Evolutionary conservation across 106 monocot genomes (phyloP).

Genomic region (Triglochin maritima): DNA sequence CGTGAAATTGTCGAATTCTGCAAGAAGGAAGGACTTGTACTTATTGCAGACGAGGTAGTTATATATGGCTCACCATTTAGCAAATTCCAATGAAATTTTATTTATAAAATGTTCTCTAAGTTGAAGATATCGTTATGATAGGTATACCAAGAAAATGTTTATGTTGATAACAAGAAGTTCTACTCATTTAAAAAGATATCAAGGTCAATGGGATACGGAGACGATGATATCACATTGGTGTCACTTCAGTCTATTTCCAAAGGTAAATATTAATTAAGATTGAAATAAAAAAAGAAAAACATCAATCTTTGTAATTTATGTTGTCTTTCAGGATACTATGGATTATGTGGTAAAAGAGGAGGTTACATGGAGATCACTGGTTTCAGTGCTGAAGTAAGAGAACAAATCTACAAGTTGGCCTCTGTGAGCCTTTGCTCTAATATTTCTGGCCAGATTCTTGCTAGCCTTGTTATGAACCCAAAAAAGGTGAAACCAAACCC

Average conservation of each 20-base stretch:
- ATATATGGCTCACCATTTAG: not conserved
- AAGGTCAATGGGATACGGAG: slow-evolving; percentile 16
- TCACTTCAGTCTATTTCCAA: slow-evolving; percentile 14
- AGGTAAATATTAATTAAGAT: not conserved
- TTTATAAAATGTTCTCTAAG: not conserved
- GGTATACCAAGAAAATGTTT: slow-evolving; percentile 21
- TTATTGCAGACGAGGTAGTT: slow-evolving; percentile 88
- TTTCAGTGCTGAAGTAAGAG: slow-evolving; percentile 10
- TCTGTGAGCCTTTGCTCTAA: slow-evolving; percentile 12
- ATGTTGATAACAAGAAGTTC: slow-evolving; percentile 13
- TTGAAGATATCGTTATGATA: not conserved
- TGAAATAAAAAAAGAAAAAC: not conserved
- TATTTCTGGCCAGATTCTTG: slow-evolving; percentile 10
- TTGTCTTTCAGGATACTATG: slow-evolving; percentile 10
- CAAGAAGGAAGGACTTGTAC: slow-evolving; percentile 81
- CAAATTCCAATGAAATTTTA: not conserved
- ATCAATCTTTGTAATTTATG: not conserved
- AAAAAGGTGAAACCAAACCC: slow-evolving; percentile 3
- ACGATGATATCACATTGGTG: slow-evolving; percentile 8
- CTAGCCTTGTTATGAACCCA: slow-evolving; percentile 14
- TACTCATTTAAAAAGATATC: slow-evolving; percentile 14
- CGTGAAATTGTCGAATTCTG: slow-evolving; percentile 75
- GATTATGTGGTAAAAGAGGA: slow-evolving; percentile 12
- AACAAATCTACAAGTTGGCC: slow-evolving; percentile 16
- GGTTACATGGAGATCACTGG: slow-evolving; percentile 18